Conservation (phyloP, 345 rosid genomes). For the Citrus cavaleriei region DNA sequence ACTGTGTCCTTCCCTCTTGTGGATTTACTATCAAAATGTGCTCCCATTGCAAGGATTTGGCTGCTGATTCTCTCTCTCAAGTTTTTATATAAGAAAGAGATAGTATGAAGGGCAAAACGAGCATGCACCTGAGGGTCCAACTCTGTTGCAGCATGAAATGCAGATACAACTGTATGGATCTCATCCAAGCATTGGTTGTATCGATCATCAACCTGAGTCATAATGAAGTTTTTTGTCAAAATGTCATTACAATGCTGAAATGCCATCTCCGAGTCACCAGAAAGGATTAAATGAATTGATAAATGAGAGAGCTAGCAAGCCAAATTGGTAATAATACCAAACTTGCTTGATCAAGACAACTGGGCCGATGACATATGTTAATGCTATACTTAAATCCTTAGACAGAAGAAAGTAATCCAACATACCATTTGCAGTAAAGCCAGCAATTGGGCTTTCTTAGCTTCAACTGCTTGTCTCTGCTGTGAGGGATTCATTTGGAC, state of each 20-base stretch:
- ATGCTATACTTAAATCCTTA: not conserved
- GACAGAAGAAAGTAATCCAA: conserved; percentile 4
- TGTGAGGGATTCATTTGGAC: conserved; percentile 22
- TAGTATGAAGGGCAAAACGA: conserved; percentile 69
- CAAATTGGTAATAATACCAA: not conserved
- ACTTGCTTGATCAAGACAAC: not conserved
- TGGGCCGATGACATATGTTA: not conserved
- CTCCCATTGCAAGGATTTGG: conserved; percentile 71
- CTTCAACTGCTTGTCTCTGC: conserved; percentile 35
- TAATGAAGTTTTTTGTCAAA: not conserved
- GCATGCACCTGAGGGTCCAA: conserved; percentile 78
- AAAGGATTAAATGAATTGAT: not conserved
- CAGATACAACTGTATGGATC: conserved; percentile 86
- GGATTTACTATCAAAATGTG: conserved; percentile 21
- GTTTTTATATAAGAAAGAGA: conserved; percentile 66
- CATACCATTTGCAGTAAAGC: conserved; percentile 74
- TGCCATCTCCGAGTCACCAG: not conserved
- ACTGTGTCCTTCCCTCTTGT: conserved; percentile 38
- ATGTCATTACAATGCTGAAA: not conserved
- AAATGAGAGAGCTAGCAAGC: not conserved
- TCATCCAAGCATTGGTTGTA: conserved; percentile 85
- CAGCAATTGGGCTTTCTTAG: conserved; percentile 61
- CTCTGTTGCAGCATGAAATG: conserved; percentile 93
- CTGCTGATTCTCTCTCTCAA: conserved; percentile 85
- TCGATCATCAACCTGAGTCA: conserved; percentile 71